A percentile compares a stretch with the other conserved stretches of the same genome.
These are phyloP conservation scores for Paecilomyces formosus DNA, from an alignment of 2,329 filamentous ascomycete species.

Conservation along the genomic window DNA sequence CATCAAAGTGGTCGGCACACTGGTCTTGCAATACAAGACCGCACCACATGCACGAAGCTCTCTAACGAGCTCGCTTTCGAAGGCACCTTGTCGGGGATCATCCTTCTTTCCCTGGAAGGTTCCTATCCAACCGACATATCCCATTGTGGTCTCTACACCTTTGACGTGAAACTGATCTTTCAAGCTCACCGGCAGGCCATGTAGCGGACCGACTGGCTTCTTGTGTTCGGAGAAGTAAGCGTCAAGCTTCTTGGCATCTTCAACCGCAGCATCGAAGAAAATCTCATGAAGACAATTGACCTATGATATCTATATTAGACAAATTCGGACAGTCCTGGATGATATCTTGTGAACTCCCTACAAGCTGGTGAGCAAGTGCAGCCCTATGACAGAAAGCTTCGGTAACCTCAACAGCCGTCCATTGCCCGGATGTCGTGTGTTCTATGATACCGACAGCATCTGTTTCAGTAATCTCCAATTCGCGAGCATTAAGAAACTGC, in stretches of 20 bases:
- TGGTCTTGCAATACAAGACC: constrained; percentile 49
- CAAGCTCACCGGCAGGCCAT: constrained; percentile 53
- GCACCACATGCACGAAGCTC: constrained; percentile 49
- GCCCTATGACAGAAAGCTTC: constrained; percentile 52
- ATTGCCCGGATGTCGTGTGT: constrained; percentile 46
- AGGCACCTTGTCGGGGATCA: constrained; percentile 41
- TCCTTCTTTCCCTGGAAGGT: constrained; percentile 50
- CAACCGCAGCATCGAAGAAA: constrained; percentile 47
- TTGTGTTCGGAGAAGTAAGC: constrained; percentile 35
- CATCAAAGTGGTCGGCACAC: constrained; percentile 50
- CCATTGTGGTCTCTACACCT: constrained; percentile 52
- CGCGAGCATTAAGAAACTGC: constrained; percentile 45
- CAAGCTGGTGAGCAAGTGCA: constrained; percentile 53
- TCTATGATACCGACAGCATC: constrained; percentile 51
- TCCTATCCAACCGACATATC: constrained; percentile 60
- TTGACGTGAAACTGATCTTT: constrained; percentile 44
- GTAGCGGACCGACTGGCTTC: constrained; percentile 50
- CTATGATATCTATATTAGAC: constrained; percentile 11
- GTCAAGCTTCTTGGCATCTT: constrained; percentile 43
- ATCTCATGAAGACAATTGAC: constrained; percentile 48
- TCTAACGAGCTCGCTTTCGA: constrained; percentile 52
- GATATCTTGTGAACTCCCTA: constrained; percentile 16
- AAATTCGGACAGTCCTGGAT: neutral
- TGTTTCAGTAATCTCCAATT: constrained; percentile 56
- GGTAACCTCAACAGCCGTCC: constrained; percentile 50